Base-by-base conservation (phyloP, 75 land plant species). In the Cryptomeria japonica region DNA sequence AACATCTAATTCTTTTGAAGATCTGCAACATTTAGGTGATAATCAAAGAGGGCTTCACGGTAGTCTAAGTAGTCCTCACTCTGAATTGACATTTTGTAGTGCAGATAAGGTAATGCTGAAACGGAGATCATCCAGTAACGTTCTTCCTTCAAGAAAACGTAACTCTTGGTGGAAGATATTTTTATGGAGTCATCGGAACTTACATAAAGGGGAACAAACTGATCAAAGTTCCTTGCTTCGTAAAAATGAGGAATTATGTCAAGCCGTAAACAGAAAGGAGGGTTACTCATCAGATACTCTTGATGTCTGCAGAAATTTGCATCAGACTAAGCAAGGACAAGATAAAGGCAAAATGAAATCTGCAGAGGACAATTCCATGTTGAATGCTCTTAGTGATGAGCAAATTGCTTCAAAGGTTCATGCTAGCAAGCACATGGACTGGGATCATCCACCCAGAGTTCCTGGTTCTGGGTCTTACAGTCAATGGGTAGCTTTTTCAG, bases 151-250 rank as follows among this genome's bases (percentile, higher is more conserved):
- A 5, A 89, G 96, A 77, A 95, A 93, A 46, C 87, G 95, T 76
- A 95, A 73, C 78, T 85, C 92, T 34, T 95, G 96, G 96, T 95
- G 96, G 96, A 93, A 93, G 87, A 89, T 95, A 86, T 95, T 95
- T 89, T 88, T 95, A 3, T 95, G 96, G 96, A 95, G 96, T 86
- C 96, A 95, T 77, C 88, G 96, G 53, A 95, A 95, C 86, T 85
- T 92, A 61, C 95, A 95, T 58, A 91, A 85, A 39, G 51, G 34
- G 34, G 47, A 44, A 7, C 51, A 82, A n/a, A 82, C 25, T 82
- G 84, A 82, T 38, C 84, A 82, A 82, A 44, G 53, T 25, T 13
- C 34, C 25, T 32, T 0, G 32, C 84, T 12, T 3, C 47, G 12
- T 3, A 46, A 44, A 82, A 82, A 25, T 82, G 51, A 82, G 84